Base-by-base conservation (phyloP, 306 rosid genomes). In the Begonia loranthoides region DNA sequence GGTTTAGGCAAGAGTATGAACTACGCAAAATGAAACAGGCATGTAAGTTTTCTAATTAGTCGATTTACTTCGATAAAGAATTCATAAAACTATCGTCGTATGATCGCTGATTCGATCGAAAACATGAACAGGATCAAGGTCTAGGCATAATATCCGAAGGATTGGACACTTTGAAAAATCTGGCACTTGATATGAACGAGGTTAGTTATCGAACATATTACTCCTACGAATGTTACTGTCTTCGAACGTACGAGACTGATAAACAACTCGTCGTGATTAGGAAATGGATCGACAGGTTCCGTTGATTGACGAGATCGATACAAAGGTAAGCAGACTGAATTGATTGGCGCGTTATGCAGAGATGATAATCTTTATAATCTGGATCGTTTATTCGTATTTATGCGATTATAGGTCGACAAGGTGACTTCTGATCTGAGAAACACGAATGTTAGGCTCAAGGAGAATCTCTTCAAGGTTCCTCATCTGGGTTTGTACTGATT, bases 61-160 rank as follows among this genome's bases (percentile, higher is more conserved):
- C 68, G 56, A 17, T 13, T 61, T 57, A 12, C 45, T 51, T 56
- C 58, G 45, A 21, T 61, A 48, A 38, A n/a, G n/a, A n/a, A n/a
- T n/a, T n/a, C n/a, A 11, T 49, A 17, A 50, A 54, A 17, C 53
- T 54, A 16, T 51, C 19, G 44, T 17, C 13, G 57, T 12, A 36
- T 1, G 62, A 62, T 52, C 4, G 45, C 21, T 63, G 56, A 65
- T 59, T 44, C 13, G 15, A 19, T 15, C 15, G 62, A 17, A 59
- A 55, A 38, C 69, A 56, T 70, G 43, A 48, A 36, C 61, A 90
- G 99, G 95, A 86, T 59, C 67, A 90, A 73, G 99, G 94, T 36
- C 87, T 90, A 55, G 94, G 74, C 59, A 17, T 86, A 70, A 90
- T 90, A 76, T 86, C 95, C n/a, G 92, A 85, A 24, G 97, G 97